Percentiles rank a stretch among this genome's conserved stretches.
These are phyloP conservation scores for Lignosus rhinocerotis DNA, from an alignment of 1,284 basidiomycete species.

Conservation along the genomic window DNA sequence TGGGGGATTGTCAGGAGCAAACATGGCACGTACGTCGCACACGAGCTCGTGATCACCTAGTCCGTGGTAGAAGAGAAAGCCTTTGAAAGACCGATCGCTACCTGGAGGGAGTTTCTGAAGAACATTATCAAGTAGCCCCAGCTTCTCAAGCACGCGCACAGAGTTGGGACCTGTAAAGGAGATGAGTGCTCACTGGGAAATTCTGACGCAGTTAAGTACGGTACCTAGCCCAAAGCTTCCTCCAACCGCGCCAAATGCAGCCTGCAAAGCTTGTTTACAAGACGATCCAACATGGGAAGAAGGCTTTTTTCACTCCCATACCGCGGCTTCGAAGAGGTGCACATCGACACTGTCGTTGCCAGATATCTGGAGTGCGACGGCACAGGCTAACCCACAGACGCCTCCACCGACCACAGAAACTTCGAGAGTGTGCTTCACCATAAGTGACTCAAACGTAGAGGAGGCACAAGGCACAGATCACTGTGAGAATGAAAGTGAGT, in stretches of 20 bases:
- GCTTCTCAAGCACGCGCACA: slow-evolving; percentile 42
- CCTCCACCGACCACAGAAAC: slow-evolving; percentile 57
- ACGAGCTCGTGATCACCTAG: slow-evolving; percentile 43
- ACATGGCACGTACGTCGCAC: slow-evolving; percentile 41
- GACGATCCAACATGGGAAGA: neutral
- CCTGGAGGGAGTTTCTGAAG: slow-evolving; percentile 38
- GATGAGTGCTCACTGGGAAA: neutral
- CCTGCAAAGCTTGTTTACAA: slow-evolving; percentile 24
- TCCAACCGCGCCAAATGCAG: slow-evolving; percentile 50
- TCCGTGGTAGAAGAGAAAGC: slow-evolving; percentile 46
- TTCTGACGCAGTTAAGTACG: slow-evolving; percentile 5
- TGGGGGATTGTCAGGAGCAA: neutral
- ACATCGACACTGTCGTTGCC: slow-evolving; percentile 40
- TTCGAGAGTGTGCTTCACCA: slow-evolving; percentile 25
- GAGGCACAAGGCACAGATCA: too few relatives aligned
- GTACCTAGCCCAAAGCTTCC: slow-evolving; percentile 55
- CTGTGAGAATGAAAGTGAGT: too few relatives aligned
- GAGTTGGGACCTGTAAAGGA: slow-evolving; percentile 49
- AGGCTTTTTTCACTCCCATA: slow-evolving; percentile 7
- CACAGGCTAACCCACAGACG: slow-evolving; percentile 50
- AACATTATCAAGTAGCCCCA: slow-evolving; percentile 46
- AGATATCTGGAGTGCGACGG: slow-evolving; percentile 41
- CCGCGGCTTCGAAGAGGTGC: slow-evolving; percentile 54
- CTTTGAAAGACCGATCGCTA: slow-evolving; percentile 29
- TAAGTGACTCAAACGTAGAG: too few relatives aligned